These are phyloP conservation scores for Ceratobasidium theobromae DNA, from an alignment of 1,284 basidiomycete genomes.

Conservation along the genomic window DNA sequence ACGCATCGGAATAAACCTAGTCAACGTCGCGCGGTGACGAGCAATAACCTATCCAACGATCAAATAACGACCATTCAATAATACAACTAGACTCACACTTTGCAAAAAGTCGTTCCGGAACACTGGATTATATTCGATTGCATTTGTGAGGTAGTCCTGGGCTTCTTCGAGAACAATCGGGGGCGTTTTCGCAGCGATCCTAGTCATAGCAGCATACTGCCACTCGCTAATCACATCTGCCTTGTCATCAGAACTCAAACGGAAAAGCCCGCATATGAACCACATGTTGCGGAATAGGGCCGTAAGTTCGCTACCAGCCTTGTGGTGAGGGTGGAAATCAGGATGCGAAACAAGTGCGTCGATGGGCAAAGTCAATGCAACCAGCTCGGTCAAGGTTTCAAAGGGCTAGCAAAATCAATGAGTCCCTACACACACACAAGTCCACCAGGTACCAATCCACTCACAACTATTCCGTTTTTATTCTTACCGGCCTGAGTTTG, in stretches of 20 bases:
- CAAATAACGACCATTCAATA: background rate
- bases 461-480: conserved; percentile 36
- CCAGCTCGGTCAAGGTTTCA: conserved; percentile 81
- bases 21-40: conserved; percentile 65
- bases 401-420: conserved; percentile 31
- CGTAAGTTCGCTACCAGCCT: conserved; percentile 65
- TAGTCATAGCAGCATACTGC: conserved; percentile 72
- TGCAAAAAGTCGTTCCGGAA: conserved; percentile 85
- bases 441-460: background rate
- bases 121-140: conserved; percentile 92
- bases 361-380: conserved; percentile 85
- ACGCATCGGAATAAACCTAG: conserved; percentile 69
- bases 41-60: conserved; percentile 55
- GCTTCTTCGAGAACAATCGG: conserved; percentile 80
- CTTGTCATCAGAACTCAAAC: conserved; percentile 54
- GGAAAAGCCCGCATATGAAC: conserved; percentile 88
- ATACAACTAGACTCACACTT: conserved; percentile 53
- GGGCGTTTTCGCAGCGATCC: conserved; percentile 88
- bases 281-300: conserved; percentile 91
- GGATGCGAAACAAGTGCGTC: conserved; percentile 82
- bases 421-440: conserved; percentile 30
- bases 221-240: conserved; percentile 64
- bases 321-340: conserved; percentile 66
- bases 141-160: conserved; percentile 83
- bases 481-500: conserved; percentile 61